Conservation (phyloP, 1,284 basidiomycete genomes). For the Ceratobasidium sp. region DNA sequence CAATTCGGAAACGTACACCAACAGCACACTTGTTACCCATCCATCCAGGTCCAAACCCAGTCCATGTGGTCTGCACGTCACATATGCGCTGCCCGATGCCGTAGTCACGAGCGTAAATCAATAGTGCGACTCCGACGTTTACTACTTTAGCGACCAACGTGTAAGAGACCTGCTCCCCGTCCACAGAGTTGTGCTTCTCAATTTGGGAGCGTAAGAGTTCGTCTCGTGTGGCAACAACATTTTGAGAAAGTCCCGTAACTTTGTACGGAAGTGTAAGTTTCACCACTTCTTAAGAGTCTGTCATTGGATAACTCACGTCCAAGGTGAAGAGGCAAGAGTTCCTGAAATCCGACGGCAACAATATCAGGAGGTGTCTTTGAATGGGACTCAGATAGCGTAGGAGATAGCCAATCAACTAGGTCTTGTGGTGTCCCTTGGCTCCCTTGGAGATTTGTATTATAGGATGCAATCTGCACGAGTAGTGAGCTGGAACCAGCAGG, state of each 20-base stretch:
- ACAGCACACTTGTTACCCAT: conserved; percentile 98
- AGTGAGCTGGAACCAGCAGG: neutral
- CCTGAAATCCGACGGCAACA: conserved; percentile 88
- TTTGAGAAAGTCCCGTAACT: conserved; percentile 70
- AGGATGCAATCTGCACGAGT: conserved; percentile 81
- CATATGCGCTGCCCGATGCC: conserved; percentile 65
- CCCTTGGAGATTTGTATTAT: conserved; percentile 85
- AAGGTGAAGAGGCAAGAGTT: conserved; percentile 82
- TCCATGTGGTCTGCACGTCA: conserved; percentile 78
- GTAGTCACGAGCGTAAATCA: conserved; percentile 78
- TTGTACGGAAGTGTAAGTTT: conserved; percentile 46
- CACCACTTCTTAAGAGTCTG: conserved; percentile 31
- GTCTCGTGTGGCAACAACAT: conserved; percentile 67
- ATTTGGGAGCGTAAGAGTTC: conserved; percentile 72
- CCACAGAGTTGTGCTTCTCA: conserved; percentile 67
- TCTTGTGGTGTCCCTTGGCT: conserved; percentile 73
- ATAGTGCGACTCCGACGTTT: conserved; percentile 79
- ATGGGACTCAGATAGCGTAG: conserved; percentile 73
- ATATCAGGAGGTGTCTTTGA: conserved; percentile 66
- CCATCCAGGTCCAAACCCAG: conserved; percentile 72
- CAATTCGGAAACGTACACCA: conserved; percentile 81
- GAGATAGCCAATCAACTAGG: conserved; percentile 82
- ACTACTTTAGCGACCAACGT: conserved; percentile 75
- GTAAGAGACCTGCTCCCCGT: conserved; percentile 62
- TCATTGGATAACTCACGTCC: conserved; percentile 62